Percentiles rank a stretch among this genome's conserved stretches.
Conservation (phyloP, 2,329 filamentous ascomycete genomes). For the Pezicula radicicola region DNA sequence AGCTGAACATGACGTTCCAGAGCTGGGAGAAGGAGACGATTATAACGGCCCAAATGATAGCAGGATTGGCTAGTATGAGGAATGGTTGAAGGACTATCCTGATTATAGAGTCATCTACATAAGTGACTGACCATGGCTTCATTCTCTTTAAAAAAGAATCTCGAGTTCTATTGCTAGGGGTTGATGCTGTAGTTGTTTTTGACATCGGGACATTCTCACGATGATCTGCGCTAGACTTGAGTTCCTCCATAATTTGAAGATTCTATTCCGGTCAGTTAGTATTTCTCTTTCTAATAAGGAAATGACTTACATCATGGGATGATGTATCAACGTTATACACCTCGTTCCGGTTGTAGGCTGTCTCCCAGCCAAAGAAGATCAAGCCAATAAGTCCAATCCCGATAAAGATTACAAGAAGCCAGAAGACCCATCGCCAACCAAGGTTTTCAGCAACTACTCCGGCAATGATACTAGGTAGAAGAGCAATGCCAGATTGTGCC, state of each 20-base stretch:
- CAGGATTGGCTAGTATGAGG: slow-evolving; percentile 44
- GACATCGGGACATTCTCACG: neutral
- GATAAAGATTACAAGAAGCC: slow-evolving; percentile 43
- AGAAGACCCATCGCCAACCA: slow-evolving; percentile 41
- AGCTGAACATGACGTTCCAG: slow-evolving; percentile 38
- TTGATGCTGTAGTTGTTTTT: neutral
- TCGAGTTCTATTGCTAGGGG: neutral
- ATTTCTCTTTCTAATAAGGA: neutral
- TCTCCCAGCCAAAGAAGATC: slow-evolving; percentile 47
- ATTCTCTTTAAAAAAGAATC: neutral
- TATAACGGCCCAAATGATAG: slow-evolving; percentile 47
- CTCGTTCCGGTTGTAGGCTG: slow-evolving; percentile 37
- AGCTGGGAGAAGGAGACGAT: slow-evolving; percentile 36
- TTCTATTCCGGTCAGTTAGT: neutral
- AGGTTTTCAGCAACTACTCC: slow-evolving; percentile 33
- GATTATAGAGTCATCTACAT: slow-evolving; percentile 27
- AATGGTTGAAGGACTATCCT: slow-evolving; percentile 38
- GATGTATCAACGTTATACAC: slow-evolving; percentile 5
- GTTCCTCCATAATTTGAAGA: neutral
- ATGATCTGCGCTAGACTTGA: no score
- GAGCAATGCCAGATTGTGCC: slow-evolving; percentile 34
- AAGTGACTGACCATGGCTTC: slow-evolving; percentile 16
- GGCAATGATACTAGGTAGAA: slow-evolving; percentile 33
- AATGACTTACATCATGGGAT: neutral
- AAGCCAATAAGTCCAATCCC: slow-evolving; percentile 35